A percentile compares a stretch with the other conserved stretches of the same genome.
These are phyloP conservation scores for Schizosaccharomyces osmophilus DNA, from an alignment of 805 yeast species.

Conservation along the genomic window DNA sequence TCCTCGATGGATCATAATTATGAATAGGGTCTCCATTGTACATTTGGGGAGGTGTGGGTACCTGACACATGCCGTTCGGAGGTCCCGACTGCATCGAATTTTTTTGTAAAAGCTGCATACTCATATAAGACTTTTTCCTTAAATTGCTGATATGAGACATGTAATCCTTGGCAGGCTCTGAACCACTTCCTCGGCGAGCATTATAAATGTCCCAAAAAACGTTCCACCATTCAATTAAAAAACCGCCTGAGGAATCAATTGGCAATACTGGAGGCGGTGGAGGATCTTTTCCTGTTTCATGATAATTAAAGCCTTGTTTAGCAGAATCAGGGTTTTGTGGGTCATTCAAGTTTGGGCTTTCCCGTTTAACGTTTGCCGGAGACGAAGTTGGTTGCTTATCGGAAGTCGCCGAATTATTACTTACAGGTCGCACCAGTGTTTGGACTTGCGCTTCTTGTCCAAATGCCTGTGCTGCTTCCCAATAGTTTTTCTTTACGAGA, in stretches of 20 bases:
- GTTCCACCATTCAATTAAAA: slow-evolving; percentile 86
- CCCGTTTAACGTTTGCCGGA: not conserved
- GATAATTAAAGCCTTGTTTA: too few relatives aligned
- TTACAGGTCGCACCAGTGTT: not conserved
- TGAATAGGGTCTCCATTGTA: not conserved
- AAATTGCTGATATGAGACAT: not conserved
- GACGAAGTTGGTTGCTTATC: not conserved
- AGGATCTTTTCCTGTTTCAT: not conserved
- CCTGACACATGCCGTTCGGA: too few relatives aligned
- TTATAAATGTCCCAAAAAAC: slow-evolving; percentile 83
- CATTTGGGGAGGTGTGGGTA: too few relatives aligned
- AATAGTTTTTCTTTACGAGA: slow-evolving; percentile 44
- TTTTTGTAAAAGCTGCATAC: not conserved
- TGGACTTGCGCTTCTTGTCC: slow-evolving; percentile 43
- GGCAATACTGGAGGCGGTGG: slow-evolving; percentile 8
- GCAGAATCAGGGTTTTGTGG: too few relatives aligned
- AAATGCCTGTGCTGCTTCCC: slow-evolving; percentile 50
- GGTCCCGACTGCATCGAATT: not conserved
- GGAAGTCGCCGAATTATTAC: not conserved
- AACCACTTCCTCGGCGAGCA: slow-evolving; percentile 23
- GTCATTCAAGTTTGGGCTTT: not conserved
- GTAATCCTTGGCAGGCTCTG: slow-evolving; percentile 1
- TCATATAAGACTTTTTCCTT: not conserved
- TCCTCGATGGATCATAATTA: not conserved
- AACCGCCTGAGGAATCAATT: slow-evolving; percentile 71